A percentile compares a stretch with the other conserved stretches of the same genome.
These are phyloP conservation scores for Ramularia collo-cygni DNA, from an alignment of 2,329 filamentous ascomycete genomes.

Conservation along the genomic window DNA sequence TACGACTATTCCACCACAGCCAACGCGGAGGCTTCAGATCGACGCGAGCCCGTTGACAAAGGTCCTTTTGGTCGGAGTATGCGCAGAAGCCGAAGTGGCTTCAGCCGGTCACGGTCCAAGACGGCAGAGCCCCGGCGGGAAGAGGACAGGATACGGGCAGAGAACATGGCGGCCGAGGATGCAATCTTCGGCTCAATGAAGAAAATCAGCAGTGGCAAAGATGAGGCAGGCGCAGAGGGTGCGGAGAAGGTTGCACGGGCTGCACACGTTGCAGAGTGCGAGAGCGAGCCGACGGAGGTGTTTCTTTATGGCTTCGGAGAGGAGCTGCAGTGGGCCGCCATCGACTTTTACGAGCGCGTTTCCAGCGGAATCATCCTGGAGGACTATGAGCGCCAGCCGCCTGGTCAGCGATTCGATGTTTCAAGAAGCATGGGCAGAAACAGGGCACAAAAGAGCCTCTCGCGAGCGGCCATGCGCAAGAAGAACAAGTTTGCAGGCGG, in stretches of 20 bases:
- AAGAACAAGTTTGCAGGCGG: slow-evolving; percentile 78
- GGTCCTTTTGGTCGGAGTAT: slow-evolving; percentile 54
- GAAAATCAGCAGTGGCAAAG: slow-evolving; percentile 23
- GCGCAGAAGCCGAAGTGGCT: slow-evolving; percentile 33
- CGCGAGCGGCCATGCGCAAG: slow-evolving; percentile 65
- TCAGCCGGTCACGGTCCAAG: slow-evolving; percentile 31
- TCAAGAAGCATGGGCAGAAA: slow-evolving; percentile 67
- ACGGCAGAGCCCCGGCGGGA: slow-evolving; percentile 54
- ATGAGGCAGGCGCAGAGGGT: slow-evolving; percentile 19
- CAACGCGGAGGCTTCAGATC: slow-evolving; percentile 8
- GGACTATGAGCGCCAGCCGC: slow-evolving; percentile 84
- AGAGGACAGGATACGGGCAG: slow-evolving; percentile 45
- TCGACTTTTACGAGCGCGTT: slow-evolving; percentile 80
- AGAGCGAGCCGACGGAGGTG: slow-evolving; percentile 60
- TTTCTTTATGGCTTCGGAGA: slow-evolving; percentile 76
- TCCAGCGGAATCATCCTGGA: slow-evolving; percentile 78
- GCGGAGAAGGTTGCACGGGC: slow-evolving; percentile 16
- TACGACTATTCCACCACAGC: slow-evolving; percentile 37
- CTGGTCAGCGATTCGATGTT: slow-evolving; percentile 65
- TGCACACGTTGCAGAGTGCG: slow-evolving; percentile 30
- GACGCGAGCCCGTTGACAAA: slow-evolving; percentile 48
- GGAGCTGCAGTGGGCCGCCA: slow-evolving; percentile 68
- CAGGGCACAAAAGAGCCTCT: slow-evolving; percentile 60
- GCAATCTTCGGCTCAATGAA: slow-evolving; percentile 37
- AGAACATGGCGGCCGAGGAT: slow-evolving; percentile 41